phyloP scores from a whole-genome alignment of 257 asterid species.

The Agastache rugosa region DNA sequence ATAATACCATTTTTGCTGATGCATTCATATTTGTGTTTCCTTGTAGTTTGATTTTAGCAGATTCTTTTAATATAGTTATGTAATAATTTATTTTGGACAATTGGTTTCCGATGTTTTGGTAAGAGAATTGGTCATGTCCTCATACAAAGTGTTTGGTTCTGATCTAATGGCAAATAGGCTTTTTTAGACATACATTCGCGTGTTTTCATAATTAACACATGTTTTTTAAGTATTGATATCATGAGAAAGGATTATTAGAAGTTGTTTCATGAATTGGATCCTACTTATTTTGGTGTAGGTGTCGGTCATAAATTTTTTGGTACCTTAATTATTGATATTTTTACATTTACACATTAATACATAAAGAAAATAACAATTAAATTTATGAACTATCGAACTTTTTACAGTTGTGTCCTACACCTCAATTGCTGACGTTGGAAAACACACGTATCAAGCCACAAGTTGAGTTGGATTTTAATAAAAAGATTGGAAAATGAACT shows the following conservation, averaged over 20 bases:
- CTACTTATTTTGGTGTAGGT: background rate
- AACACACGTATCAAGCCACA: too few relatives aligned
- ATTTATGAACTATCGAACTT: too few relatives aligned
- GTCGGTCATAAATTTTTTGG: background rate
- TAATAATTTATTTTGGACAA: conserved; percentile 22
- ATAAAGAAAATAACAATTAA: too few relatives aligned
- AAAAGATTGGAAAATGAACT: too few relatives aligned
- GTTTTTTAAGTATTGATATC: background rate
- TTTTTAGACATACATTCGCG: background rate
- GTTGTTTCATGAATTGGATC: too few relatives aligned
- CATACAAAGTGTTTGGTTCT: conserved; percentile 17
- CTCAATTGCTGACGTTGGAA: too few relatives aligned
- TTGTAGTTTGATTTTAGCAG: conserved; percentile 26
- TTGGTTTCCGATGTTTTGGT: conserved; percentile 28
- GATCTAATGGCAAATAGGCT: conserved; percentile 25
- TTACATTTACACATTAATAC: too few relatives aligned
- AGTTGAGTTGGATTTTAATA: too few relatives aligned
- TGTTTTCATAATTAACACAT: background rate
- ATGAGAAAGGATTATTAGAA: background rate
- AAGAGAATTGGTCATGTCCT: conserved; percentile 34
- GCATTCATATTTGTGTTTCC: conserved; percentile 44
- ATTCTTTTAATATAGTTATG: background rate
- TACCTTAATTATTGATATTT: too few relatives aligned
- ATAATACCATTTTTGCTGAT: conserved; percentile 46
- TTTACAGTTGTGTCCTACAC: too few relatives aligned